Base-by-base conservation (phyloP, 1,284 basidiomycete genomes). In the Irpex rosettiformis region DNA sequence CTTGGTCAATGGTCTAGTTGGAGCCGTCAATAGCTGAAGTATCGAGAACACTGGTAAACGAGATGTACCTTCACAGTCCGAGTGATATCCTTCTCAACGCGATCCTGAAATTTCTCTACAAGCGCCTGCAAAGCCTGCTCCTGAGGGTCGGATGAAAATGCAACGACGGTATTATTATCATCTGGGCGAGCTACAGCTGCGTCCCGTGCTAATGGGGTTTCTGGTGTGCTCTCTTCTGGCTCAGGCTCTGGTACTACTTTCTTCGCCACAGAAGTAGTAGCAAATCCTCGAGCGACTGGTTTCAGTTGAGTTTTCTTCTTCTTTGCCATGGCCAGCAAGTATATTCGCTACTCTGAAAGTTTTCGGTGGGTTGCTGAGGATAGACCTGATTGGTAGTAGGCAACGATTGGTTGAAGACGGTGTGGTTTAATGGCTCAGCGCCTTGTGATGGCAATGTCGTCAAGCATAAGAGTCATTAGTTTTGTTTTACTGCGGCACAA, bases 191-290 rank as follows among this genome's bases (percentile, higher is more conserved):
- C 18, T 22, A 28, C 28, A 55, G 18, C 33, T 22, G 55, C 25
- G 24, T 54, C 24, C n/a, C 22, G 21, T 10, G 22, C 58, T 27
- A 55, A 28, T 24, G 58, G 52, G 48, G 48, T 54, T 49, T 21
- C 42, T 22, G 59, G 52, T 18, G 65, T 58, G 33, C 61, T 60
- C 8, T 56, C 59, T 43, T 72, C 68, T 27, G 54, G 21, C 47
- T 72, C 69, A 25, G 62, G 60, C n/a, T 64, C 68, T 27, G 75
- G 74, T 22, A 75, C 71, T 47, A 79, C 77, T 74, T 93, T 96
- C 81, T 92, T 96, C 57, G 88, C 93, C 52, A 88, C 83, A 25
- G 95, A 98, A 6, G 90, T 93, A 1, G 94, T 95, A 42, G 93
- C 90, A 68, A 96, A 94, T 13, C 91, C 92, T 58, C 87, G 80